Evolutionary conservation across 2,329 filamentous ascomycete species (phyloP), one percentile per base, ranked within the genome.

Genomic region (Monosporascus sp.): DNA sequence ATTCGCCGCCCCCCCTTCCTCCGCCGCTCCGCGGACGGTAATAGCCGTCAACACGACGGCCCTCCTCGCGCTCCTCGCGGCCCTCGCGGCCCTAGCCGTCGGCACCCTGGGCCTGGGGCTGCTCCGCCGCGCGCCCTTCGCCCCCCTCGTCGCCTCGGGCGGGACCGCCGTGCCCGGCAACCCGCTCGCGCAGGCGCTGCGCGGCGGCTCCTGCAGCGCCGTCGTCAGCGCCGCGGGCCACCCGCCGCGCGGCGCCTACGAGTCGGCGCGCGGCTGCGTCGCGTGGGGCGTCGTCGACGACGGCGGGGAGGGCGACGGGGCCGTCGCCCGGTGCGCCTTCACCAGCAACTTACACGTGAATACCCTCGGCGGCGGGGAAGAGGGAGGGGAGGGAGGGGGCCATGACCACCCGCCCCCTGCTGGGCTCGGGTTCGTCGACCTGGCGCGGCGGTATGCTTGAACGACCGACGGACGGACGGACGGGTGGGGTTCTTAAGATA

Each of bases 201-300:
- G 63, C 22, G 77, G 73, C 31, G 78, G 78, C 11, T 69, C 71
- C 43, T 81, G 78, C 66, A 78, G 75, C 55, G 78, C 77, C 8
- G 78, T 79, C n/a, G 62, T 82, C 56, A 75, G 73, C 62, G 72
- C 78, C 24, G 65, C 73, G 49, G 80, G 78, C 63, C 78, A 80
- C 52, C 66, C 72, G 5, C 58, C 63, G 18, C 62, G 60, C 8
- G 65, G 65, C 31, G 63, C 65, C 40, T 52, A 56, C 45, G 62
- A 64, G 22, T 51, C 59, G 56, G 78, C 51, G 73, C 72, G 68
- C 53, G 64, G 57, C 51, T 66, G 59, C 60, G 63, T 80, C 7
- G 64, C 66, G 28, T 81, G 76, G 75, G 78, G 78, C 3, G 74
- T 77, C 35, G 71, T 79, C 18, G 56, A 68, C 28, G 70, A 74